Evolutionary conservation across 1,284 basidiomycete species (phyloP), one percentile per base, ranked within the genome.

Genomic region (Golubevia pallescens): DNA sequence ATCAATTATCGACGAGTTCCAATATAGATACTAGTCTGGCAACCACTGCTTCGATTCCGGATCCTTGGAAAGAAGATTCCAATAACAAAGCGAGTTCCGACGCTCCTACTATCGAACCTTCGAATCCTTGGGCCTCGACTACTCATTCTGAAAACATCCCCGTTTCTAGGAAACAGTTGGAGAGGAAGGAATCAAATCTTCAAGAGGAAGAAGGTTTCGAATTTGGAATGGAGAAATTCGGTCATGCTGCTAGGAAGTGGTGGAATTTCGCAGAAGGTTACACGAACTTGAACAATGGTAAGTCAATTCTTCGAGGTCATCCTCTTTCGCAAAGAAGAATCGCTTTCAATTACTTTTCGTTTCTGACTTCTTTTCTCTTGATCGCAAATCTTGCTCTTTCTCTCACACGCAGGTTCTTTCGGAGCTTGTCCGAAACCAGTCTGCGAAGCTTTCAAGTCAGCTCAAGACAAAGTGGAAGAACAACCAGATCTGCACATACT

Each of bases 391-490:
- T 53, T 60, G 21, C 10, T 24, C 38, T 58, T 28, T 60, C 19
- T 34, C 56, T 58, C 13, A 19, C 28, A 2, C 51, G 48, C 64
- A 91, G 91, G 91, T 2, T 90, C 91, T 0, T 93, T 90, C 71
- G 92, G 92, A 2, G 89, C 92, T 1, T 84, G 89, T 0, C 91
- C 92, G 0, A 83, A 86, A 1, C 89, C 90, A 5, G 91, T 93
- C 14, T 80, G 89, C 19, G 87, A 87, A 38, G 88, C 88, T 20
- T 88, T 87, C 74, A 85, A 88, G 32, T 84, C 87, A 24, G 76
- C 91, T 7, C 84, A 86, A 0, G 84, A 87, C 13, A 77, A 89
- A 70, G 86, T 89, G 23, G 92, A 93, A 78, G 73, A 85, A 0
- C 89, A 89, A 66, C 90, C 91, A 0, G 92, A 93, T 81, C 85